Evolutionary conservation across 345 rosid genomes (phyloP), one percentile per base, ranked within the genome.

Genomic region (Brassica cretica): DNA sequence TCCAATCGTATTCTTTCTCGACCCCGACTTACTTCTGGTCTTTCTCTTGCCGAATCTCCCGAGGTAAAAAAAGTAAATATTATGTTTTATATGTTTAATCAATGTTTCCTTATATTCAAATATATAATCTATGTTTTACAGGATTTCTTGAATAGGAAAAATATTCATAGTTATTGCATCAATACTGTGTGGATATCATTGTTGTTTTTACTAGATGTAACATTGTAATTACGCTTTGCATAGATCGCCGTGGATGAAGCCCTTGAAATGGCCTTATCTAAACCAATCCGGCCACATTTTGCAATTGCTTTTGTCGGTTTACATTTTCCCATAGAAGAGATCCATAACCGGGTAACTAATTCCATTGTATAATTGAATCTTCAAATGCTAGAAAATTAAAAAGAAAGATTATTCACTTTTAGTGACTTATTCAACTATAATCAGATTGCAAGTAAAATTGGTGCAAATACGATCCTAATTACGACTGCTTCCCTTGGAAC

Each of bases 391-490:
- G 55, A 46, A 46, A 44, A 44, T 44, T 11, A 46, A 12, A 46
- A 46, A 46, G 6, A 14, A 4, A 12, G 55, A 46, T 12, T 46
- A 46, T 5, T 46, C 11, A 5, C 16, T 46, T 14, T 2, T 46
- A 46, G 16, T 46, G 55, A 12, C 55, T 46, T 46, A 14, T 46
- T 46, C 55, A 46, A 46, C 55, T 46, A 46, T 46, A 46, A 44
- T 46, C 55, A 46, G 55, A 46, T 46, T 46, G 55, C 55, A 46
- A 46, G 72, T 27, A 82, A 61, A 64, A 49, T 89, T 72, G 89
- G 93, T 53, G 69, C 84, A n/a, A 71, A 44, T 32, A 85, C 86
- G 51, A 90, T 89, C 1, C 67, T 87, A 35, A 35, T 90, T 16
- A 71, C 87, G 9, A 77, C 87, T 35, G 64, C 78, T 46, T 82